phyloP scores from a whole-genome alignment of 1,284 basidiomycete genomes.

The Heterobasidion parviporum region DNA sequence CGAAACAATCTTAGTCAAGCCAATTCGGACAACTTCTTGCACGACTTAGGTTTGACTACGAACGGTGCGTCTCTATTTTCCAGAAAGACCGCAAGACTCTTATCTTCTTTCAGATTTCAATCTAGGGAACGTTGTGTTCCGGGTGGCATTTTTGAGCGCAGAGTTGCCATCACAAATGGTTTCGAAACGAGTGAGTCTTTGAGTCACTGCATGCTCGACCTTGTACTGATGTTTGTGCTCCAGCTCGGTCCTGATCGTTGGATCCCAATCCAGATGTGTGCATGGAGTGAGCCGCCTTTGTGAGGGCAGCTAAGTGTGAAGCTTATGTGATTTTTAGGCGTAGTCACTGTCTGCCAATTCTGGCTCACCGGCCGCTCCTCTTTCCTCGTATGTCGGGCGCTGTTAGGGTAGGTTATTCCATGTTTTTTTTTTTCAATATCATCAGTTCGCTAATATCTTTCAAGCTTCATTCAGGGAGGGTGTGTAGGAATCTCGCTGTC shows the following conservation, averaged over 20 bases:
- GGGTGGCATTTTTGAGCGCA: constrained; percentile 49
- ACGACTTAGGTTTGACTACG: constrained; percentile 52
- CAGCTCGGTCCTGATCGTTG: constrained; percentile 59
- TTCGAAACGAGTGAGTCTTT: constrained; percentile 46
- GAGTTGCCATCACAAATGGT: constrained; percentile 69
- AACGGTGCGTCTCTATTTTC: constrained; percentile 26
- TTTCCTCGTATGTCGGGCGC: constrained; percentile 38
- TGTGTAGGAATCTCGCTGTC: constrained; percentile 22
- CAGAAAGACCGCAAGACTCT: too few species aligned
- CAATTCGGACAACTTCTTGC: constrained; percentile 61
- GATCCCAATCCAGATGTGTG: constrained; percentile 56
- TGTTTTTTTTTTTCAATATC: too few species aligned
- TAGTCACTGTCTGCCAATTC: constrained; percentile 54
- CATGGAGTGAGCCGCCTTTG: constrained; percentile 3
- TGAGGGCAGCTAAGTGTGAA: too few species aligned
- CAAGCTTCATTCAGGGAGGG: constrained; percentile 51
- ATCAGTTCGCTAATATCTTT: too few species aligned
- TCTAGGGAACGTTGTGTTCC: constrained; percentile 51
- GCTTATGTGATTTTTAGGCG: constrained; percentile 23
- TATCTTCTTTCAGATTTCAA: constrained; percentile 43
- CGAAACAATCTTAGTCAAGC: constrained; percentile 52
- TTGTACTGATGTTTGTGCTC: too few species aligned
- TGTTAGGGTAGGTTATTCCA: constrained; percentile 28
- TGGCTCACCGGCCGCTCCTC: constrained; percentile 48
- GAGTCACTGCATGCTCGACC: background rate